Conservation (phyloP, 257 asterid species). For the Penstemon barbatus region DNA sequence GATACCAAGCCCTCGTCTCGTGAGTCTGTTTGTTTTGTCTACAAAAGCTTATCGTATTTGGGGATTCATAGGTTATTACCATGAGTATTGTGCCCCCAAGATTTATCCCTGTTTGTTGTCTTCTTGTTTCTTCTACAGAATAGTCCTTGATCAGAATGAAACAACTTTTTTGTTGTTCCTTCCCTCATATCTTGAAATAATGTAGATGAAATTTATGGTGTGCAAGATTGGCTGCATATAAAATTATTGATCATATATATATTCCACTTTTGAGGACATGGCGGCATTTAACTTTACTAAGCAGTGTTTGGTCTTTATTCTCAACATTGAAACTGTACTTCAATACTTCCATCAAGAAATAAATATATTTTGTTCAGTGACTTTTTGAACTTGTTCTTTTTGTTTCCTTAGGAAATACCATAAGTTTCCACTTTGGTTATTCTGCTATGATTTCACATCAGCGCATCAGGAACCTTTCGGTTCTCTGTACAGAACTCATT, state of each 20-base stretch:
- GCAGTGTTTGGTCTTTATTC: neutral
- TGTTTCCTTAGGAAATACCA: neutral
- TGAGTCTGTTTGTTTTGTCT: constrained; percentile 10
- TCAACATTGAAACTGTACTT: too few relatives aligned
- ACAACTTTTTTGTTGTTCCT: neutral
- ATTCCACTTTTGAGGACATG: constrained; percentile 4
- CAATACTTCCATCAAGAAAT: too few relatives aligned
- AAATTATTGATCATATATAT: neutral
- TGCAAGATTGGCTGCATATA: neutral
- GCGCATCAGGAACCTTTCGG: constrained; percentile 1
- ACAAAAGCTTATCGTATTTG: neutral
- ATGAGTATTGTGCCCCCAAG: neutral
- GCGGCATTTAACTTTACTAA: constrained; percentile 13
- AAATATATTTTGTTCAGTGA: neutral
- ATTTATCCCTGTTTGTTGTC: neutral
- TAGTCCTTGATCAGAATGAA: neutral
- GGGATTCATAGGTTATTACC: neutral
- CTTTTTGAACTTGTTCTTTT: constrained; percentile 13
- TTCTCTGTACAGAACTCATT: neutral
- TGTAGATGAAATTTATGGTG: neutral
- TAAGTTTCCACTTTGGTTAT: neutral
- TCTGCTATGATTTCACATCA: neutral
- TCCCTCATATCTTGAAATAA: neutral
- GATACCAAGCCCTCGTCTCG: neutral
- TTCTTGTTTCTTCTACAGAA: constrained; percentile 9